Evolutionary conservation across 1,284 basidiomycete genomes (phyloP).

Genomic region (Moesziomyces parantarcticus): DNA sequence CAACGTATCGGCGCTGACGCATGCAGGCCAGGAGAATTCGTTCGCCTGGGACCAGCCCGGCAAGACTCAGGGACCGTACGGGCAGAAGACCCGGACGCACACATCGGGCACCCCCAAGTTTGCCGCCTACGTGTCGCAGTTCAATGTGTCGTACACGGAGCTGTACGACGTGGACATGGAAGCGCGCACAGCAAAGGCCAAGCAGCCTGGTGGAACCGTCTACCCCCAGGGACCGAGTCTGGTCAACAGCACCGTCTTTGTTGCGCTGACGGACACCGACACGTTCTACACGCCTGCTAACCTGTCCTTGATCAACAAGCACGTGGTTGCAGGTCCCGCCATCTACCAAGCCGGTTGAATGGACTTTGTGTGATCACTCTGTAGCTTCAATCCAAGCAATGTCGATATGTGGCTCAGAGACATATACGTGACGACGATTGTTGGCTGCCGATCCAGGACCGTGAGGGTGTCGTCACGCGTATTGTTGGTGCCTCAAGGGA

Average conservation of each 20-base stretch:
- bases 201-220: constrained; percentile 46
- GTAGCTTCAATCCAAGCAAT: too few species aligned
- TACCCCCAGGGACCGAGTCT: constrained; percentile 29
- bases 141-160: constrained; percentile 54
- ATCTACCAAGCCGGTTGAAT: constrained; percentile 55
- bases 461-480: too few species aligned
- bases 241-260: constrained; percentile 54
- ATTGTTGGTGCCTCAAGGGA: too few species aligned
- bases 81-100: constrained; percentile 47
- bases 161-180: constrained; percentile 50
- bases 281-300: constrained; percentile 49
- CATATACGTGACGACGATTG: too few species aligned
- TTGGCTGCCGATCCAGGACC: too few species aligned
- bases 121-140: constrained; percentile 54
- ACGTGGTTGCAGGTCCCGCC: constrained; percentile 54
- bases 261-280: constrained; percentile 43
- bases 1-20: constrained; percentile 53
- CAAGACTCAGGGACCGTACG: constrained; percentile 50
- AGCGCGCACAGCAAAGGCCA: constrained; percentile 45
- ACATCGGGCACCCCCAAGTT: constrained; percentile 41
- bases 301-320: constrained; percentile 47
- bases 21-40: constrained; percentile 36
- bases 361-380: too few species aligned
- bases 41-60: constrained; percentile 52
- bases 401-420: too few species aligned